Base-by-base conservation (phyloP, 73 alveolate species). In the Diophrys sp. region DNA sequence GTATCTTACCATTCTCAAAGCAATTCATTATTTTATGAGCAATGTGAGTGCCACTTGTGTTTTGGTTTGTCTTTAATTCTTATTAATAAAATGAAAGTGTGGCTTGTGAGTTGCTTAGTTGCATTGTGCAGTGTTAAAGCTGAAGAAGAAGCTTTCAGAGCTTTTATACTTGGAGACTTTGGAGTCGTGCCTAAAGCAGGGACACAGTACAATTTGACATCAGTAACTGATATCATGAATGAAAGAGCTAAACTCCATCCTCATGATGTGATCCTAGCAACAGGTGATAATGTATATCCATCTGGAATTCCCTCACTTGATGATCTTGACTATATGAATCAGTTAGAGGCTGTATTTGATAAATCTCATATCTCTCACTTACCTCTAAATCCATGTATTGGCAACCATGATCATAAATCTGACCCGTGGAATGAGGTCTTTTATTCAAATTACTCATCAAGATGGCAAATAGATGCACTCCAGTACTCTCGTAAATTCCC, bases 261-360 rank as follows among this genome's bases (percentile, higher is more conserved):
- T 8, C 31, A 62, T 62, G 27, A 14, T 5, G 56, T 30, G 56
- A 28, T 68, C 26, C 11, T 68, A 2, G 29, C 75, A 25, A 68
- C 75, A 25, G 75, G 75, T 68, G 75, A 68, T 55, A 68, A 68
- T 28, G 25, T 68, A 14, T 68, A 68, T 28, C 2, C 25, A 14
- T 11, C 2, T 25, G 75, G 75, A 31, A 18, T 68, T 44, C n/a
- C 5, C n/a, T 5, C 5, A 11, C 5, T 44, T 44, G 18, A 44
- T 11, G 62, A 44, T 44, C 29, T 62, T 11, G n/a, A n/a, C 5
- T 2, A 23, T 2, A n/a, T n/a, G 14, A n/a, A 62, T 25, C 31
- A 14, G 8, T 11, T 62, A 2, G 11, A 11, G 72, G n/a, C 8
- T 2, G 8, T 29, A 11, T n/a, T 62, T 14, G 72, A 62, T 62